Conservation (phyloP, 108 stramenopile species). For the Nannochloropsis gaditana region DNA sequence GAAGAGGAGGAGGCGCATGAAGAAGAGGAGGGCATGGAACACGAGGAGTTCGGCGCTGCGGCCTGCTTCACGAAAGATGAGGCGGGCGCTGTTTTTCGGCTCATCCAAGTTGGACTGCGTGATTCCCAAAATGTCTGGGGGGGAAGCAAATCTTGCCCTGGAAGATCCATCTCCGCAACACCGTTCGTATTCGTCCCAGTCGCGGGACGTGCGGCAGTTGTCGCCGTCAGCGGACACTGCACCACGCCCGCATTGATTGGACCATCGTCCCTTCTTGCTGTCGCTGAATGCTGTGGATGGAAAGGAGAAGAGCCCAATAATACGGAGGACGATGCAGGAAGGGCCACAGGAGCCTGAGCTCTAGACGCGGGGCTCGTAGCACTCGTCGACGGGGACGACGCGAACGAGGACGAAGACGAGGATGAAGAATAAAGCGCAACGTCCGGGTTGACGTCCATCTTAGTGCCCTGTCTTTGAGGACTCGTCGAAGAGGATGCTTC, state of each 20-base stretch:
- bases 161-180: no score
- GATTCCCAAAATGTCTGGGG: no score
- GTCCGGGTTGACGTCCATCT: not conserved
- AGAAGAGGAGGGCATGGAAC: not conserved
- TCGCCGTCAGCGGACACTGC: no score
- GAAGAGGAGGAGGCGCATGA: not conserved
- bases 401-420: not conserved
- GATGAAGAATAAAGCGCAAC: not conserved
- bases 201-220: no score
- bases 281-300: not conserved
- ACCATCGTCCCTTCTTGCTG: not conserved
- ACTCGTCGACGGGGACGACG: not conserved
- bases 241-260: no score
- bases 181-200: no score
- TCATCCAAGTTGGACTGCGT: no score
- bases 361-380: no score
- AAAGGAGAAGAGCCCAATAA: not conserved
- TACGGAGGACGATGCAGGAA: not conserved
- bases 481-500: constrained; percentile 3
- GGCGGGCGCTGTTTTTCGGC: no score
- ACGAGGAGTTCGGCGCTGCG: not conserved
- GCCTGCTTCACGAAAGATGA: no score
- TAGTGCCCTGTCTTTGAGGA: not conserved
- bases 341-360: not conserved
- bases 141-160: no score